A percentile compares a stretch with the other conserved stretches of the same genome.
These are phyloP conservation scores for Phialophora tarda DNA, from an alignment of 2,329 filamentous ascomycete genomes.

Conservation along the genomic window DNA sequence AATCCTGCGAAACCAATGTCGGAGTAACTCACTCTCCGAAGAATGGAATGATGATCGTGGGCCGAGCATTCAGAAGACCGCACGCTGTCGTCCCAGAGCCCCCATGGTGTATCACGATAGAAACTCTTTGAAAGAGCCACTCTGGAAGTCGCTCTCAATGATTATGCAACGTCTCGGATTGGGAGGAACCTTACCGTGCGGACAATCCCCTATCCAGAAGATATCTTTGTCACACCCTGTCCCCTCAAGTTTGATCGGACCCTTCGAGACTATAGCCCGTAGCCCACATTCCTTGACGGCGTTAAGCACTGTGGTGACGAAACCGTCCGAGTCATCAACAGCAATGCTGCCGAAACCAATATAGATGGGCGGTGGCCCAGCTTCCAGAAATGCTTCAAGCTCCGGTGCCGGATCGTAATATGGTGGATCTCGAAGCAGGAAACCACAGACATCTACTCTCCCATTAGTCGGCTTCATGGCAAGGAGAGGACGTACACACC, in stretches of 20 bases:
- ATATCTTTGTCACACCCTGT: slow-evolving; percentile 48
- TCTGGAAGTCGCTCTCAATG: slow-evolving; percentile 42
- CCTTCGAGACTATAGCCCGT: slow-evolving; percentile 61
- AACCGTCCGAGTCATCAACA: slow-evolving; percentile 54
- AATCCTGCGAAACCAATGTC: neutral
- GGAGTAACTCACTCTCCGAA: slow-evolving; percentile 56
- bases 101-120: slow-evolving; percentile 64
- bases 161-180: neutral
- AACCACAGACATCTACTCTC: slow-evolving; percentile 51
- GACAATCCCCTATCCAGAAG: slow-evolving; percentile 61
- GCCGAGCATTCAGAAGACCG: slow-evolving; percentile 58
- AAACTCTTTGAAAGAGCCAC: slow-evolving; percentile 63
- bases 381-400: slow-evolving; percentile 51
- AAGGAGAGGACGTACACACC: slow-evolving; percentile 36
- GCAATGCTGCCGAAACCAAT: slow-evolving; percentile 65
- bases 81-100: slow-evolving; percentile 61
- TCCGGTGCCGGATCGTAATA: slow-evolving; percentile 50
- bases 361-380: slow-evolving; percentile 59
- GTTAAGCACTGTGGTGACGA: slow-evolving; percentile 56
- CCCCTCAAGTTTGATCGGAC: slow-evolving; percentile 58
- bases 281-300: slow-evolving; percentile 55
- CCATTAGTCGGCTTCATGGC: slow-evolving; percentile 10
- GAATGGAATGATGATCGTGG: slow-evolving; percentile 63
- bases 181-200: slow-evolving; percentile 46
- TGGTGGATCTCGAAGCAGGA: slow-evolving; percentile 51